Conservation (phyloP, 345 rosid genomes). For the Reutealis trisperma region DNA sequence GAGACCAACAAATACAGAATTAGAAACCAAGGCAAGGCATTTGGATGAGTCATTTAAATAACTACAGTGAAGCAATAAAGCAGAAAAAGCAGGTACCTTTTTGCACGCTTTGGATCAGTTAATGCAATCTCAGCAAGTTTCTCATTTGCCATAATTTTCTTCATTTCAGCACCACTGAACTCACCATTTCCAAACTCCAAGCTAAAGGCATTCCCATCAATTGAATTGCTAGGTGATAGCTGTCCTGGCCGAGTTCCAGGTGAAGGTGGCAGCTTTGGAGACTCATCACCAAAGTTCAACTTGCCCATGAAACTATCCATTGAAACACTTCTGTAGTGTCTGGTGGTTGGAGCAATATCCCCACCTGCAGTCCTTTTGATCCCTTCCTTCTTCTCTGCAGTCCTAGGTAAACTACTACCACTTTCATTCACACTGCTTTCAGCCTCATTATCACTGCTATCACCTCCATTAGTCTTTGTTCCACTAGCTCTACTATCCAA, state of each 20-base stretch:
- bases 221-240: slow-evolving; percentile 63
- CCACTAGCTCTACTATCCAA: slow-evolving; percentile 92
- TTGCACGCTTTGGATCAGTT: slow-evolving; percentile 85
- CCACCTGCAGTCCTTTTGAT: slow-evolving; percentile 75
- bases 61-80: slow-evolving; percentile 1
- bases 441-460: slow-evolving; percentile 89
- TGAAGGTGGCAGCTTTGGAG: slow-evolving; percentile 76
- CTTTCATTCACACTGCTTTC: slow-evolving; percentile 84
- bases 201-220: slow-evolving; percentile 74
- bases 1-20: slow-evolving; percentile 11
- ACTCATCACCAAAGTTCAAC: slow-evolving; percentile 73
- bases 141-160: slow-evolving; percentile 95
- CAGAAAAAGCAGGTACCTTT: slow-evolving; percentile 49
- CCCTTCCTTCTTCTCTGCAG: slow-evolving; percentile 68
- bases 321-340: slow-evolving; percentile 92
- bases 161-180: slow-evolving; percentile 76
- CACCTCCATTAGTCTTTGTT: slow-evolving; percentile 78
- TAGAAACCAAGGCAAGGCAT: not conserved
- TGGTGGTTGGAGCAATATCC: slow-evolving; percentile 65
- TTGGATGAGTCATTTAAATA: not conserved
- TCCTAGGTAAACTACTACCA: slow-evolving; percentile 41
- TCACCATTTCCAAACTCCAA: slow-evolving; percentile 90
- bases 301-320: slow-evolving; percentile 92
- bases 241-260: slow-evolving; percentile 68
- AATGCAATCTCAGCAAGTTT: slow-evolving; percentile 91